Conservation (phyloP, 2,329 filamentous ascomycete species). For the Xylaria sp. region DNA sequence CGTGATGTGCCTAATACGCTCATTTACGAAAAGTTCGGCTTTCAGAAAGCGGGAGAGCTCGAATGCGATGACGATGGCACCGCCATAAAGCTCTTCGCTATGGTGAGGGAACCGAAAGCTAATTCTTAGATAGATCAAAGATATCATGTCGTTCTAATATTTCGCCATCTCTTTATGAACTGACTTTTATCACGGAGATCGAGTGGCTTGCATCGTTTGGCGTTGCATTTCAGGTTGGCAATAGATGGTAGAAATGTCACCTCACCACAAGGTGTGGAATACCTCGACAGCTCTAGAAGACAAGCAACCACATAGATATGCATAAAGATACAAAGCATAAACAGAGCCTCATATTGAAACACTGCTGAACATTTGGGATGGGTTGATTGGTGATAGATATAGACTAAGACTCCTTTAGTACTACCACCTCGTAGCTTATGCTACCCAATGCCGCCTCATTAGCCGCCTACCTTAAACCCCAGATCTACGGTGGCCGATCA, state of each 20-base stretch:
- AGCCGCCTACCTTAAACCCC: neutral
- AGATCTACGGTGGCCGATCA: neutral
- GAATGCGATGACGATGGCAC: slow-evolving; percentile 71
- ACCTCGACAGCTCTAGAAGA: neutral
- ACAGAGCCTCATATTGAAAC: slow-evolving; percentile 2
- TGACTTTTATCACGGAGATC: neutral
- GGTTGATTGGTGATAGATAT: neutral
- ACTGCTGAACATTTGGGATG: neutral
- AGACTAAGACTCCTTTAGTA: neutral
- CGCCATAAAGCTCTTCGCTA: slow-evolving; percentile 60
- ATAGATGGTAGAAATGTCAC: neutral
- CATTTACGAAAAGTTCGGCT: slow-evolving; percentile 77
- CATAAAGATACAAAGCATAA: slow-evolving; percentile 9
- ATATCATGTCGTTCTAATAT: neutral
- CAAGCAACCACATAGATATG: neutral
- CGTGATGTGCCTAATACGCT: slow-evolving; percentile 73
- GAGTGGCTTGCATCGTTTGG: neutral
- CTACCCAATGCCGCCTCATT: slow-evolving; percentile 1
- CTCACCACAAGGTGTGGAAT: neutral
- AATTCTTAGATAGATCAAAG: slow-evolving; percentile 34
- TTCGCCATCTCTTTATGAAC: neutral
- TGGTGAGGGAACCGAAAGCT: slow-evolving; percentile 51
- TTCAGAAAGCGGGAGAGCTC: slow-evolving; percentile 71
- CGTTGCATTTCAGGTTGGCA: neutral
- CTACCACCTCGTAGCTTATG: neutral